Percentiles rank a stretch among this genome's conserved stretches.
Conservation (phyloP, 2,329 filamentous ascomycete genomes). For the Penicillium sp. region DNA sequence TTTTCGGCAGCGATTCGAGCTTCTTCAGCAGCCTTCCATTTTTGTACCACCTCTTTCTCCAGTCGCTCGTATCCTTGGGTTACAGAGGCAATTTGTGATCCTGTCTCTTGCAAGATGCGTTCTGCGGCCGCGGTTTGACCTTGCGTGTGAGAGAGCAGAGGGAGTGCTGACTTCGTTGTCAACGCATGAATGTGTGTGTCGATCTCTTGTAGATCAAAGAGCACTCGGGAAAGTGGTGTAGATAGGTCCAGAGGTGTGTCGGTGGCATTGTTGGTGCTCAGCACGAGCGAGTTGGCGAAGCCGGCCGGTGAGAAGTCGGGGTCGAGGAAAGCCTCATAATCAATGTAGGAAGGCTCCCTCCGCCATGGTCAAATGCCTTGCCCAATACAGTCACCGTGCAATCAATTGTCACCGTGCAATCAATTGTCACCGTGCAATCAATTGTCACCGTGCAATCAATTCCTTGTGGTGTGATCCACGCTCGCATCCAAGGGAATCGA, state of each 20-base stretch:
- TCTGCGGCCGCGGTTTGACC: slow-evolving; percentile 67
- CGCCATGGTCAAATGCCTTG: slow-evolving; percentile 25
- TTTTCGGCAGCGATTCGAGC: slow-evolving; percentile 71
- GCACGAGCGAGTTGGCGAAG: slow-evolving; percentile 85
- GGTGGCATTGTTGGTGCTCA: slow-evolving; percentile 83
- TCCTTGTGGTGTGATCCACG: not conserved
- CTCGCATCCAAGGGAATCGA: not conserved
- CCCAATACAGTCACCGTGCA: not conserved
- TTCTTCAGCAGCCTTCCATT: slow-evolving; percentile 80
- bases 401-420: too few species aligned
- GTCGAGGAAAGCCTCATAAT: slow-evolving; percentile 86
- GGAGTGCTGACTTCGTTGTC: slow-evolving; percentile 76
- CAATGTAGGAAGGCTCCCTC: slow-evolving; percentile 71
- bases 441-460: not conserved
- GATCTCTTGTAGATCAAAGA: slow-evolving; percentile 95
- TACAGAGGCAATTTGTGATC: slow-evolving; percentile 71
- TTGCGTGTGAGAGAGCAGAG: slow-evolving; percentile 72
- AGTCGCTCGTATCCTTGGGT: slow-evolving; percentile 81
- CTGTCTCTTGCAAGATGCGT: slow-evolving; percentile 68
- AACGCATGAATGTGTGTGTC: slow-evolving; percentile 91
- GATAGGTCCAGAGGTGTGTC: slow-evolving; percentile 89
- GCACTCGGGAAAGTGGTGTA: slow-evolving; percentile 83
- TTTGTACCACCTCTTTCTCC: slow-evolving; percentile 77
- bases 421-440: too few species aligned
- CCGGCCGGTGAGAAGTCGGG: slow-evolving; percentile 72